Evolutionary conservation across 1,284 basidiomycete genomes (phyloP).

Genomic region (Apiotrichum laibachii): DNA sequence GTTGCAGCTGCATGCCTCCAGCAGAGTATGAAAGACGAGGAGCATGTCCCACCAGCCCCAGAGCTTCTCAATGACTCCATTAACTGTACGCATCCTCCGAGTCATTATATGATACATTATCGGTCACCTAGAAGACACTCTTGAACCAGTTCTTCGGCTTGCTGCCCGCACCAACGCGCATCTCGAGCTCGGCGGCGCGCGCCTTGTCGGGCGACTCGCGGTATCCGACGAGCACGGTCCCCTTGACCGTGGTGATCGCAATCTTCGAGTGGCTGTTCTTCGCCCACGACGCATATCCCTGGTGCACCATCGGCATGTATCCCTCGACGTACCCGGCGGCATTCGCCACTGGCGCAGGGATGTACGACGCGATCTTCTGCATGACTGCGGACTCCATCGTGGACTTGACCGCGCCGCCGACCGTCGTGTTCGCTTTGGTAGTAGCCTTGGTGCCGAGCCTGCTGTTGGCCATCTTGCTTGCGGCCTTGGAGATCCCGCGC

Average conservation of each 20-base stretch:
- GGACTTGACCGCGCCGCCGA: too few species aligned
- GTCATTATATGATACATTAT: background rate
- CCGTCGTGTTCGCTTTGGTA: too few species aligned
- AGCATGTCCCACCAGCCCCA: too few species aligned
- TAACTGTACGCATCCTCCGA: too few species aligned
- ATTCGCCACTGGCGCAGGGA: constrained; percentile 4
- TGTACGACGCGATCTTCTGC: too few species aligned
- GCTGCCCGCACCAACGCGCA: constrained; percentile 10
- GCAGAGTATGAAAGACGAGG: too few species aligned
- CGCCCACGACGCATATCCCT: constrained; percentile 22
- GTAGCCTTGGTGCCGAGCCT: too few species aligned
- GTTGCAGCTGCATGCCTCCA: too few species aligned
- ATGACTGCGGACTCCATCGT: too few species aligned
- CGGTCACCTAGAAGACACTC: background rate
- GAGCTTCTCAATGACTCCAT: too few species aligned
- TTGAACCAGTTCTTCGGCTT: constrained; percentile 18
- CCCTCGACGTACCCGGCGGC: constrained; percentile 30
- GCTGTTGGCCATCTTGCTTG: too few species aligned
- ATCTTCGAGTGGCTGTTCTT: constrained; percentile 33
- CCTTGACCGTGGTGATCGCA: constrained; percentile 26
- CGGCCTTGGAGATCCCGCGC: constrained; percentile 13
- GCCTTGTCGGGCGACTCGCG: constrained; percentile 1
- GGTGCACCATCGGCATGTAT: constrained; percentile 24
- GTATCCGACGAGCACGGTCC: constrained; percentile 28
- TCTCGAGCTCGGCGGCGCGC: background rate